Evolutionary conservation across 2,329 filamentous ascomycete species (phyloP).

Genomic region (Fusarium kyushuense): DNA sequence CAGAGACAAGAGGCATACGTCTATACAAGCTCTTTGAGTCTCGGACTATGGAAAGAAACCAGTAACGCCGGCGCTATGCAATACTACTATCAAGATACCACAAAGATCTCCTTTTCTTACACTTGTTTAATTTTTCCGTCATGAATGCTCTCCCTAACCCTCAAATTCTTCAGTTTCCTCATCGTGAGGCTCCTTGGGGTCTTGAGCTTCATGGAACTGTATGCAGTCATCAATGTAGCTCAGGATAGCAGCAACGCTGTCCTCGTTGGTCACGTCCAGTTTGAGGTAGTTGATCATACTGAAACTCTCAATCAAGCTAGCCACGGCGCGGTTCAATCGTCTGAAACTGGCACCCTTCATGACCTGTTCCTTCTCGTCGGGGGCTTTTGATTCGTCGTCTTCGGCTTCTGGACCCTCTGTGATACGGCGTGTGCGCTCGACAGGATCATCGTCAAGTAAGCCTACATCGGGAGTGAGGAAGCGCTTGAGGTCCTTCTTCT

Average conservation of each 20-base stretch:
- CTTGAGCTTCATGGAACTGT: slow-evolving; percentile 92
- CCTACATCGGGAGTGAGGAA: slow-evolving; percentile 89
- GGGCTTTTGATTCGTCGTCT: slow-evolving; percentile 68
- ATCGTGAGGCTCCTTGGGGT: slow-evolving; percentile 84
- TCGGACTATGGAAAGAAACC: slow-evolving; percentile 38
- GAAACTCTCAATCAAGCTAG: slow-evolving; percentile 93
- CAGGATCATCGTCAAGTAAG: slow-evolving; percentile 83
- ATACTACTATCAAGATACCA: slow-evolving; percentile 41
- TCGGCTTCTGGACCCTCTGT: slow-evolving; percentile 57
- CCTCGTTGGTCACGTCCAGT: slow-evolving; percentile 89
- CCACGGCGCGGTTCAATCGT: slow-evolving; percentile 87
- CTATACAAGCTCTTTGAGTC: slow-evolving; percentile 34
- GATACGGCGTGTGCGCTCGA: slow-evolving; percentile 60
- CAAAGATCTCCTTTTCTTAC: slow-evolving; percentile 22
- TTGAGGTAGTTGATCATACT: slow-evolving; percentile 97
- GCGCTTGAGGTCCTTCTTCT: slow-evolving; percentile 87
- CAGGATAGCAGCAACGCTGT: slow-evolving; percentile 85
- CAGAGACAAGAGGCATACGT: slow-evolving; percentile 21
- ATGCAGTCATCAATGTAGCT: slow-evolving; percentile 96
- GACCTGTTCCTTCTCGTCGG: slow-evolving; percentile 74
- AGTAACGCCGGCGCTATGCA: slow-evolving; percentile 51
- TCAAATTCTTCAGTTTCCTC: slow-evolving; percentile 58
- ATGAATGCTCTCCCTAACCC: slow-evolving; percentile 26
- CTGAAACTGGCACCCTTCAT: slow-evolving; percentile 87
- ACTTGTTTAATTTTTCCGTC: slow-evolving; percentile 20